A percentile compares a stretch with the other conserved stretches of the same genome.
Conservation (phyloP, 208 protist species). For the Perkinsela sp. region DNA sequence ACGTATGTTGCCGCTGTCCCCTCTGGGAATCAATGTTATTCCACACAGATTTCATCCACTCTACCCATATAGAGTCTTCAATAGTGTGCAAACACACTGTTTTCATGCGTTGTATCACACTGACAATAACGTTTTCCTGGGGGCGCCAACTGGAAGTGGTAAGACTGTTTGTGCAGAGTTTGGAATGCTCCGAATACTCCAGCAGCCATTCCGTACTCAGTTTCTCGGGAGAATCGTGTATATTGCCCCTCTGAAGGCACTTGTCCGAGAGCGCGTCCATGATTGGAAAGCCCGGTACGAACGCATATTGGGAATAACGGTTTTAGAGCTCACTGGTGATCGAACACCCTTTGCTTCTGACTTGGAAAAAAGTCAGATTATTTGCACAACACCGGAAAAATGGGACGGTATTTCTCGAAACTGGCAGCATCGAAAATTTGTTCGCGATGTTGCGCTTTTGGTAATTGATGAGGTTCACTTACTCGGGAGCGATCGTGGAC, state of each 20-base stretch:
- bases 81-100: constrained; percentile 95
- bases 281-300: constrained; percentile 81
- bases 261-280: constrained; percentile 90
- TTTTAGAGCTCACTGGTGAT: constrained; percentile 95
- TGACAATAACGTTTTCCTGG: constrained; percentile 87
- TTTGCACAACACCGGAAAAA: constrained; percentile 97
- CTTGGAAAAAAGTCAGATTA: constrained; percentile 74
- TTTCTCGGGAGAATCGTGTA: constrained; percentile 80
- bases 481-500: constrained; percentile 90
- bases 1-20: constrained; percentile 71
- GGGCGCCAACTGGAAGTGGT: constrained; percentile 84
- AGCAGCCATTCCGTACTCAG: background rate
- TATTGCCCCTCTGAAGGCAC: constrained; percentile 95
- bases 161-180: constrained; percentile 97
- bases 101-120: constrained; percentile 94
- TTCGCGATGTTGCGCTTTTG: constrained; percentile 75
- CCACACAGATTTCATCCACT: constrained; percentile 41
- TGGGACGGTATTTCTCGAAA: constrained; percentile 96
- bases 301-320: constrained; percentile 44
- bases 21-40: constrained; percentile 66
- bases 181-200: constrained; percentile 77
- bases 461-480: constrained; percentile 98
- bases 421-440: constrained; percentile 85
- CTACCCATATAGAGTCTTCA: constrained; percentile 84
- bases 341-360: constrained; percentile 69